These are phyloP conservation scores for Avena atlantica DNA, from an alignment of 176 grass and related monocot genomes.

Conservation along the genomic window DNA sequence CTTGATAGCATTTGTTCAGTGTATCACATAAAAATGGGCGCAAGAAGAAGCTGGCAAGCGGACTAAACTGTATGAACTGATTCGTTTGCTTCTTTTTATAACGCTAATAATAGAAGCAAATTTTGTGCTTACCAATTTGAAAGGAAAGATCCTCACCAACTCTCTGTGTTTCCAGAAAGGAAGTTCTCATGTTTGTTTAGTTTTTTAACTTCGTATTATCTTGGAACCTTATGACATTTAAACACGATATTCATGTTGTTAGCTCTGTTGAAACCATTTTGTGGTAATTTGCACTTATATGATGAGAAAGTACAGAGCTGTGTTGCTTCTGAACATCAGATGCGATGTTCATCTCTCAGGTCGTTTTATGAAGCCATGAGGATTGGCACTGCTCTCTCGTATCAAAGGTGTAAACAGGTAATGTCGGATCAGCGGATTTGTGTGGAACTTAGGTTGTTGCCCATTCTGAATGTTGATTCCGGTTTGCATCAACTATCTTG, in stretches of 20 bases:
- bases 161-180: no score
- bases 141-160: no score
- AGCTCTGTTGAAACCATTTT: neutral
- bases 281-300: neutral
- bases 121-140: no score
- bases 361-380: neutral
- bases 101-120: no score
- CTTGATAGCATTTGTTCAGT: no score
- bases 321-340: neutral
- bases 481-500: neutral
- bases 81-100: no score
- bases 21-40: no score
- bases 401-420: no score
- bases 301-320: neutral
- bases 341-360: neutral
- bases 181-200: no score
- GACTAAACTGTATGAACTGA: no score
- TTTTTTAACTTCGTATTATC: neutral
- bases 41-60: no score
- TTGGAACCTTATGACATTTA: neutral
- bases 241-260: neutral
- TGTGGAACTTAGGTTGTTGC: neutral
- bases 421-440: neutral
- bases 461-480: neutral
- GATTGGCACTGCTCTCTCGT: neutral